These are phyloP conservation scores for Laguncularia racemosa DNA, from an alignment of 345 rosid species.

Conservation along the genomic window DNA sequence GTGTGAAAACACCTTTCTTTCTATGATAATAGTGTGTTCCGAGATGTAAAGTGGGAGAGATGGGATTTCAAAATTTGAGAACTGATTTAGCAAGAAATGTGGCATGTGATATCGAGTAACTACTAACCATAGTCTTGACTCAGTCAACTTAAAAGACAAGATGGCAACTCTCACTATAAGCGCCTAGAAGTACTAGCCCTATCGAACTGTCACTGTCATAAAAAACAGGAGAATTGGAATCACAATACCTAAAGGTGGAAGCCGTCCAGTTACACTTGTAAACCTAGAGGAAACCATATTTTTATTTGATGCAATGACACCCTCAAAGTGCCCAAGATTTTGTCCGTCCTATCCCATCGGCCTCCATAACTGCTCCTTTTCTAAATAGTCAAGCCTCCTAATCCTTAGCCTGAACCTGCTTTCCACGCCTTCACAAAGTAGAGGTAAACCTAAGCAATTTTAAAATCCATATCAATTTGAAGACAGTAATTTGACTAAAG, in stretches of 20 bases:
- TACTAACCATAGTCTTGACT: too few relatives aligned
- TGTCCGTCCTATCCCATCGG: constrained; percentile 53
- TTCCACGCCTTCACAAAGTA: constrained; percentile 44
- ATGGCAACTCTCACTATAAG: too few relatives aligned
- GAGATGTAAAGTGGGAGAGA: too few relatives aligned
- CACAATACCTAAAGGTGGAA: constrained; percentile 59
- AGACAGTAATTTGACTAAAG: too few relatives aligned
- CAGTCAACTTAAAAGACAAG: too few relatives aligned
- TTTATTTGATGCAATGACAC: constrained; percentile 69
- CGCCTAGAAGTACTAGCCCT: too few relatives aligned
- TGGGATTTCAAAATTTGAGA: too few relatives aligned
- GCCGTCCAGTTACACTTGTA: constrained; percentile 43
- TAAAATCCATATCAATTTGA: too few relatives aligned
- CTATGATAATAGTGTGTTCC: too few relatives aligned
- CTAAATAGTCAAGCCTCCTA: constrained; percentile 65
- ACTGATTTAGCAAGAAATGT: too few relatives aligned
- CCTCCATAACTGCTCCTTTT: constrained; percentile 47
- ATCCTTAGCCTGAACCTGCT: constrained; percentile 56
- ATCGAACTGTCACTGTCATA: neutral
- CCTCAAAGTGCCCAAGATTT: constrained; percentile 50
- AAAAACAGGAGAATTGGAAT: neutral
- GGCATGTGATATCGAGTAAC: too few relatives aligned
- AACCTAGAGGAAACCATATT: constrained; percentile 55
- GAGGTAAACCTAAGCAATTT: constrained; percentile 4
- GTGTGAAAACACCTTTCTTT: too few relatives aligned